phyloP scores from a whole-genome alignment of 495 filamentous ascomycete genomes.

The Parathielavia hyrcaniae region DNA sequence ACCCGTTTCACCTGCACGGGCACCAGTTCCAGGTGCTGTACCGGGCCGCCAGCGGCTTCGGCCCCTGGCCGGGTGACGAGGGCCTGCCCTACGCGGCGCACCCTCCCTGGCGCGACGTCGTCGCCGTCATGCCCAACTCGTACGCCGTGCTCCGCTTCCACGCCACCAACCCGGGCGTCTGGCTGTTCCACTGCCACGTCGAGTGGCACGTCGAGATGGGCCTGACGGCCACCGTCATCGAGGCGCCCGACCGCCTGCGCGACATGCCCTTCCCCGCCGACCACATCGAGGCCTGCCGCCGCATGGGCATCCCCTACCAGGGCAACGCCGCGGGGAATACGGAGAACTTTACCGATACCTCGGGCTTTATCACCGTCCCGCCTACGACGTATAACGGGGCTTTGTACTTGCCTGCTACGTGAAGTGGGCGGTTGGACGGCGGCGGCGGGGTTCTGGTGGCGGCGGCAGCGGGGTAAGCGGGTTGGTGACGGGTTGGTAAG shows the following conservation, averaged over 20 bases:
- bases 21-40: constrained; percentile 72
- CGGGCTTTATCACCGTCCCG: not conserved
- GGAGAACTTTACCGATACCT: too few relatives aligned
- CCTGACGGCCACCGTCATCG: constrained; percentile 64
- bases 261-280: constrained; percentile 55
- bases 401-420: too few relatives aligned
- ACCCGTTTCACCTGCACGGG: constrained; percentile 57
- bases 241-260: constrained; percentile 58
- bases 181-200: constrained; percentile 76
- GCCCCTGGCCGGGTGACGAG: constrained; percentile 38
- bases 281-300: constrained; percentile 52
- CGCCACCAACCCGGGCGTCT: constrained; percentile 68
- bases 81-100: constrained; percentile 38
- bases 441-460: too few relatives aligned
- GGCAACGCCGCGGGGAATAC: not conserved
- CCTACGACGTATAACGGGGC: not conserved
- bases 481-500: too few relatives aligned
- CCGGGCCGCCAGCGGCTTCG: constrained; percentile 39
- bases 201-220: constrained; percentile 76
- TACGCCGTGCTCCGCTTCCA: constrained; percentile 54
- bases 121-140: constrained; percentile 48
- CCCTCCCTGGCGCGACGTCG: constrained; percentile 49
- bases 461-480: too few relatives aligned
- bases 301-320: not conserved
- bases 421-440: too few relatives aligned